These are phyloP conservation scores for Annulohypoxylon stygium DNA, from an alignment of 495 filamentous ascomycete species.

Conservation along the genomic window DNA sequence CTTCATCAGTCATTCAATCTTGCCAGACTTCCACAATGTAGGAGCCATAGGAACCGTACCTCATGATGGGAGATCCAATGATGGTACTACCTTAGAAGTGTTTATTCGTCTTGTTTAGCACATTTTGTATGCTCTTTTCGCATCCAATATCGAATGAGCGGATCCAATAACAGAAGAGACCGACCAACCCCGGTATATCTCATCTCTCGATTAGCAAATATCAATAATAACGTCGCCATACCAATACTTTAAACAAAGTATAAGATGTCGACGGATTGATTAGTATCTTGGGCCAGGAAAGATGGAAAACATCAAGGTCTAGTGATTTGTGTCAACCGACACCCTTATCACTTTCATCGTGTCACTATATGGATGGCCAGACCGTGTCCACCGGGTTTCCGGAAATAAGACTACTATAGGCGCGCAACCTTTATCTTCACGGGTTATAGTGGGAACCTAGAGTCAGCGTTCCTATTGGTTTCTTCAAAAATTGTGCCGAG, in stretches of 20 bases:
- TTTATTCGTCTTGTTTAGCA: not conserved
- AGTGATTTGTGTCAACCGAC: not conserved
- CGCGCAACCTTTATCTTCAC: not conserved
- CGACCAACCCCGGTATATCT: not conserved
- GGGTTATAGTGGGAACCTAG: conserved; percentile 16
- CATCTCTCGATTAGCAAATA: not conserved
- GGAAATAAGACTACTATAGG: conserved; percentile 10
- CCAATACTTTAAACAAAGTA: not conserved
- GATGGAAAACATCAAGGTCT: conserved; percentile 3
- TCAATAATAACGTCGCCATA: not conserved
- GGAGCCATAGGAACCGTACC: not conserved
- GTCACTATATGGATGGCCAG: conserved; percentile 3
- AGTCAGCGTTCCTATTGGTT: not conserved
- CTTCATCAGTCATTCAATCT: not conserved
- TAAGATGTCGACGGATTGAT: not conserved
- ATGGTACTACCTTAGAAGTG: not conserved
- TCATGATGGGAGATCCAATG: not conserved
- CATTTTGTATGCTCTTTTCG: not conserved
- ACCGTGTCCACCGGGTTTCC: not conserved
- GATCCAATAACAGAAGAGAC: not conserved
- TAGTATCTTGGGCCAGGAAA: not conserved
- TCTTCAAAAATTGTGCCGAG: conserved; percentile 27
- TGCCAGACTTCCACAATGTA: not conserved
- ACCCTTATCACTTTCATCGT: not conserved
- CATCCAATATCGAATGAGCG: not conserved